A percentile compares a stretch with the other conserved stretches of the same genome.
Evolutionary conservation across 208 protist species (phyloP).

Genomic region (Acanthamoeba royreba): DNA sequence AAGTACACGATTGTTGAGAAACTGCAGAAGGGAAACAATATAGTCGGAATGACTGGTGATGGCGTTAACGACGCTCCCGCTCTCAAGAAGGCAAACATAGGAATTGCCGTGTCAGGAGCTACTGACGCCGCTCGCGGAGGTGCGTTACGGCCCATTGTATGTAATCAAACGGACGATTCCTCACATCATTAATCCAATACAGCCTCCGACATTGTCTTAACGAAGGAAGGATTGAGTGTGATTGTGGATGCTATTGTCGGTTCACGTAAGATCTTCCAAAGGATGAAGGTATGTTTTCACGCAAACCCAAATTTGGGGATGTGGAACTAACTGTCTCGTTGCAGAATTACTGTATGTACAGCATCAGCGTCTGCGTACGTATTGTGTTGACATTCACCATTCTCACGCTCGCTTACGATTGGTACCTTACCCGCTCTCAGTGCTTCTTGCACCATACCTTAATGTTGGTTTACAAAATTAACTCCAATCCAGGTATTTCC

Average conservation of each 20-base stretch:
- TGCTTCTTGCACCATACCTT: not conserved
- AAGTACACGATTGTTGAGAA: conserved; percentile 93
- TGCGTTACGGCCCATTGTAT: not conserved
- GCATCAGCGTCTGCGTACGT: conserved; percentile 66
- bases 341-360: conserved; percentile 73
- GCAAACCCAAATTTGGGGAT: not conserved
- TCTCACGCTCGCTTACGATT: conserved; percentile 67
- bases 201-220: conserved; percentile 94
- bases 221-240: conserved; percentile 87
- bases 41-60: conserved; percentile 95
- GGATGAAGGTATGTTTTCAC: conserved; percentile 79
- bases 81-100: conserved; percentile 93
- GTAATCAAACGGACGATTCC: not conserved
- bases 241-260: conserved; percentile 91
- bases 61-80: conserved; percentile 95
- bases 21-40: conserved; percentile 86
- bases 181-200: conserved; percentile 71
- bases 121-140: conserved; percentile 90
- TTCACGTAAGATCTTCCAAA: conserved; percentile 91
- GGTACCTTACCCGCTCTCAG: not conserved
- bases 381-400: conserved; percentile 73
- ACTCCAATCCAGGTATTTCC: conserved; percentile 48
- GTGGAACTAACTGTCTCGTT: not conserved
- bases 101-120: conserved; percentile 91
- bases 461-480: not conserved